Base-by-base conservation (phyloP, 2,329 filamentous ascomycete species). In the Arthrobotrys megalospora region DNA sequence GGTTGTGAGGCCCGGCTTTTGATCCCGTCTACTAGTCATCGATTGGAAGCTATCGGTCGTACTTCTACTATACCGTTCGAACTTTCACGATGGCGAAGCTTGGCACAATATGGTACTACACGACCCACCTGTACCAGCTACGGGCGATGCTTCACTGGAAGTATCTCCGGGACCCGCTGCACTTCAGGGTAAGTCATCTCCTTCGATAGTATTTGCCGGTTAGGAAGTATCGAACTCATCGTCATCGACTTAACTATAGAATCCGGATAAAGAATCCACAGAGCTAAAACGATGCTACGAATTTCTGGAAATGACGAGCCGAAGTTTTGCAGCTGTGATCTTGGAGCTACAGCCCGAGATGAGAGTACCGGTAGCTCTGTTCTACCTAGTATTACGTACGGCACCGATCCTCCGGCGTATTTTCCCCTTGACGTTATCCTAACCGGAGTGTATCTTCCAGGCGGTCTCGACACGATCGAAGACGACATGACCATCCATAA, bases 261-360 rank as follows among this genome's bases (percentile, higher is more conserved):
- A 97, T 83, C 88, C 89, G 80, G 87, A 87, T 79, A 92, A 92
- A 81, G 96, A 98, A 85, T 87, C 90, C 32, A 86, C 88, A 67
- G 91, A 91, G 14, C 88, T 96, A 79, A 89, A 90, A 84, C 88
- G 90, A 87, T 98, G 96, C 87, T 98, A 97, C 87, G 87, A 92
- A 80, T 93, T 92, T 84, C 90, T 99, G 80, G 88, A 95, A 82
- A 81, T 92, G 86, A 99, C 96, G 65, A 97, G 94, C 84, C 92
- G 96, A 77, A 97, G 94, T 84, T 99, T 99, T 85, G 88, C 91
- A 65, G 88, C 93, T 55, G 96, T 99, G 83, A 99, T 99, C 80
- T 90, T 97, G 85, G 96, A 99, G 86, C 89, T 99, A 50, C 94
- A 97, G 83, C 94, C 94, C 0, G 95, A 99, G 85, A 90, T 99